These are phyloP conservation scores for Escallonia rubra DNA, from an alignment of 129 eudicot species.

Conservation along the genomic window DNA sequence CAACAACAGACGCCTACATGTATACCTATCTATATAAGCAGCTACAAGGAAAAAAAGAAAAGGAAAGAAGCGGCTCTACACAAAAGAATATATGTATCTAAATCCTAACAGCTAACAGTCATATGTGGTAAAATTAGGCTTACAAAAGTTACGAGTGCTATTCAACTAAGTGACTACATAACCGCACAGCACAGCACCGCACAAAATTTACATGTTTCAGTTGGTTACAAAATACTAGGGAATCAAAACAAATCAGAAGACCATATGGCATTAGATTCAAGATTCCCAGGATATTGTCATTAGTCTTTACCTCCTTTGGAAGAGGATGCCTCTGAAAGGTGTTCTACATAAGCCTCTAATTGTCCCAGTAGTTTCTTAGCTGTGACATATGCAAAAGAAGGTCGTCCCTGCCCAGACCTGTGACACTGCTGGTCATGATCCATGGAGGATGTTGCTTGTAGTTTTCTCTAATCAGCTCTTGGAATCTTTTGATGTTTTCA, in stretches of 20 bases:
- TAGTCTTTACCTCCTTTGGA: background rate
- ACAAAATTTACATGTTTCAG: background rate
- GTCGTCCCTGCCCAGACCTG: constrained; percentile 88
- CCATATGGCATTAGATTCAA: background rate
- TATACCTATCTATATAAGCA: too few species aligned
- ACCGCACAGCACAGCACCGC: too few species aligned
- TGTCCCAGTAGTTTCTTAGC: constrained; percentile 87
- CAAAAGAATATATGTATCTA: too few species aligned
- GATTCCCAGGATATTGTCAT: background rate
- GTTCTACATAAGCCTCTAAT: constrained; percentile 16
- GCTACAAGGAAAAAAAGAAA: too few species aligned
- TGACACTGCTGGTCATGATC: constrained; percentile 95
- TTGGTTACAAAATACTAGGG: background rate
- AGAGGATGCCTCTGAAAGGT: background rate
- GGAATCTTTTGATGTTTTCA: constrained; percentile 73
- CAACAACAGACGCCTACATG: too few species aligned
- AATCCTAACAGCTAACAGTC: too few species aligned
- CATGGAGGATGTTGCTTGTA: constrained; percentile 79
- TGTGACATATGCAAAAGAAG: constrained; percentile 97
- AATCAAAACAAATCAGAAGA: background rate
- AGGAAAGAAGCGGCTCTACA: too few species aligned
- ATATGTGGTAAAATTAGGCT: background rate
- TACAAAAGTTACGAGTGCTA: background rate
- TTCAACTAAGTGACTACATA: background rate
- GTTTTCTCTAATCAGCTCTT: constrained; percentile 52